These are phyloP conservation scores for Linum tenue DNA, from an alignment of 345 rosid species.

Conservation along the genomic window DNA sequence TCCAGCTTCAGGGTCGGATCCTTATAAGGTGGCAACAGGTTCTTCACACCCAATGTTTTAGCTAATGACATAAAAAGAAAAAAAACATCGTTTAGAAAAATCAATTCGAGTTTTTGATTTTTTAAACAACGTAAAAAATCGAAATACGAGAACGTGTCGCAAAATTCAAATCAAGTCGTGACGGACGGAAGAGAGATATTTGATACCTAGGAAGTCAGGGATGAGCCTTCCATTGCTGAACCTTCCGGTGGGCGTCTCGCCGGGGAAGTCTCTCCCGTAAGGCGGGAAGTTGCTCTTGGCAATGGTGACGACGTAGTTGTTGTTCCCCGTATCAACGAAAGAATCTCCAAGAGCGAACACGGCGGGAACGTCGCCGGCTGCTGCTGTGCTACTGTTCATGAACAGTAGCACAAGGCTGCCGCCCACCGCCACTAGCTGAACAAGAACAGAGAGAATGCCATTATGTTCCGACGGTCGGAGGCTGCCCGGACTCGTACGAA, in stretches of 20 bases:
- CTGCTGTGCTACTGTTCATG: not conserved
- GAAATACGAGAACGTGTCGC: no score
- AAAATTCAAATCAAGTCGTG: no score
- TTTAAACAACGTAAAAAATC: no score
- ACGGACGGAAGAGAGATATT: no score
- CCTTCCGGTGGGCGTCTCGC: constrained; percentile 27
- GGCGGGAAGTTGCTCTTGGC: constrained; percentile 34
- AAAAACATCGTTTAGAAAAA: no score
- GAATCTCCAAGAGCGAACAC: constrained; percentile 37
- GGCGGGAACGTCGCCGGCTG: constrained; percentile 7
- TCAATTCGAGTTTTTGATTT: no score
- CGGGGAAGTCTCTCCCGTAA: constrained; percentile 32
- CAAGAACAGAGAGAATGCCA: no score
- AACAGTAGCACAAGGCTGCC: not conserved
- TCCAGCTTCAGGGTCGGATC: constrained; percentile 16
- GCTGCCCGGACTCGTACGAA: no score
- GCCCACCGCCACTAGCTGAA: no score
- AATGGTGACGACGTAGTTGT: constrained; percentile 15
- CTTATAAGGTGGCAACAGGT: constrained; percentile 22
- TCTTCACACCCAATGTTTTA: constrained; percentile 23
- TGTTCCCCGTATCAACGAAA: constrained; percentile 33
- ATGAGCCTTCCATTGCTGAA: constrained; percentile 32
- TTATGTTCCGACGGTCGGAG: no score
- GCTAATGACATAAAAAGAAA: constrained; percentile 7
- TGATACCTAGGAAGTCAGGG: constrained; percentile 27